These are phyloP conservation scores for Vararia minispora DNA, from an alignment of 768 basidiomycete species.

Conservation along the genomic window DNA sequence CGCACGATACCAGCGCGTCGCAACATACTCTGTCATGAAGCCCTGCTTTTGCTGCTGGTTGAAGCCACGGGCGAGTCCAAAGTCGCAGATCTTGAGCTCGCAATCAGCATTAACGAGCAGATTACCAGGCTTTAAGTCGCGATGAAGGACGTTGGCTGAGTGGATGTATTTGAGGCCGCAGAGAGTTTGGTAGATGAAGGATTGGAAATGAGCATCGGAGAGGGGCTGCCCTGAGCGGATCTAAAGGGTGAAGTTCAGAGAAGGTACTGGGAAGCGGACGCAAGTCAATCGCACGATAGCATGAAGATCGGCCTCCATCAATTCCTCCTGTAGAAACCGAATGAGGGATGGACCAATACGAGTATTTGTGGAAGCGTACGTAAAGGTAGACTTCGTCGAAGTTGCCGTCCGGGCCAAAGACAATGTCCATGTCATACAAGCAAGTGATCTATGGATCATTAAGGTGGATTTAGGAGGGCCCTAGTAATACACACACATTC, in stretches of 20 bases:
- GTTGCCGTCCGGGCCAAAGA: slow-evolving; percentile 82
- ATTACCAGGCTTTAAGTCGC: slow-evolving; percentile 93
- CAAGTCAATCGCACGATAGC: slow-evolving; percentile 71
- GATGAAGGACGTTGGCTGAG: slow-evolving; percentile 94
- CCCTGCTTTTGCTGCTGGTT: slow-evolving; percentile 83
- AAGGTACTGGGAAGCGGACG: neutral
- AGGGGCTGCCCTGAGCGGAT: slow-evolving; percentile 81
- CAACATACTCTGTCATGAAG: slow-evolving; percentile 99
- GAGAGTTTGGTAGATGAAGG: slow-evolving; percentile 96
- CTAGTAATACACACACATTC: slow-evolving; percentile 49
- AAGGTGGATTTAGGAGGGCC: neutral
- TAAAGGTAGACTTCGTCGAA: slow-evolving; percentile 97
- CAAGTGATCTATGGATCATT: slow-evolving; percentile 68
- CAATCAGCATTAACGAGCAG: slow-evolving; percentile 97
- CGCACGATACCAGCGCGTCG: slow-evolving; percentile 98
- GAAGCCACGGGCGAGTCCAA: slow-evolving; percentile 92
- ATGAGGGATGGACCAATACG: neutral
- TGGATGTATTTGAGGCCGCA: slow-evolving; percentile 98
- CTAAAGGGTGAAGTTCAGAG: slow-evolving; percentile 24
- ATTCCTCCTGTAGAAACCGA: slow-evolving; percentile 62
- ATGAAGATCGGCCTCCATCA: slow-evolving; percentile 99
- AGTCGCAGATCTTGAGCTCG: slow-evolving; percentile 97
- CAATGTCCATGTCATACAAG: slow-evolving; percentile 97
- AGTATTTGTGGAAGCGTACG: slow-evolving; percentile 33
- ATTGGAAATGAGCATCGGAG: slow-evolving; percentile 88